These are phyloP conservation scores for Phialophora chinensis DNA, from an alignment of 2,329 filamentous ascomycete species.

Conservation along the genomic window DNA sequence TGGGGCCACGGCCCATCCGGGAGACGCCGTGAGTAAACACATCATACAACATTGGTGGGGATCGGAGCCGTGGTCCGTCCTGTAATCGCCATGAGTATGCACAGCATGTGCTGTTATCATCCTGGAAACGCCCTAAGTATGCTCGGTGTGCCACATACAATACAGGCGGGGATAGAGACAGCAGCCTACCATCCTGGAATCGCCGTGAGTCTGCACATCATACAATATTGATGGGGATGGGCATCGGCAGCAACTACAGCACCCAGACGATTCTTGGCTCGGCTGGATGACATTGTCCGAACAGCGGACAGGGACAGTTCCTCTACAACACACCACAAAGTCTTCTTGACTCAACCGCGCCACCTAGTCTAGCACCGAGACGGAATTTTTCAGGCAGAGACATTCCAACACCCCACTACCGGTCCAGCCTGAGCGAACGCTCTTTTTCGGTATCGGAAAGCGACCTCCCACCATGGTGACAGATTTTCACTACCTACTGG, in stretches of 20 bases:
- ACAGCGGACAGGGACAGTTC: not conserved
- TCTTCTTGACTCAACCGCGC: not conserved
- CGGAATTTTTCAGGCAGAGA: too few species aligned
- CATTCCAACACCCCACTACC: not conserved
- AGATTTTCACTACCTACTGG: not conserved
- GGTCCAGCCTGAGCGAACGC: not conserved
- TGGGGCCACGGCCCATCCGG: not conserved
- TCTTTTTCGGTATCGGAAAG: not conserved
- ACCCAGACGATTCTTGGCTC: not conserved
- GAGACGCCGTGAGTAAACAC: not conserved
- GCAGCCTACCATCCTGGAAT: not conserved
- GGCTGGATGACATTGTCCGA: not conserved
- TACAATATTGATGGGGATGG: not conserved
- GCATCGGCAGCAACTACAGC: not conserved
- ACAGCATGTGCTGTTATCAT: not conserved
- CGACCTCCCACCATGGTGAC: not conserved
- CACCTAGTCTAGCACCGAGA: too few species aligned
- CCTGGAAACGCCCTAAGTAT: not conserved
- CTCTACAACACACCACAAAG: not conserved
- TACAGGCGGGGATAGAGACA: not conserved
- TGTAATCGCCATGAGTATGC: constrained; percentile 4
- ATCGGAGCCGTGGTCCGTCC: not conserved
- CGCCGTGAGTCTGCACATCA: not conserved
- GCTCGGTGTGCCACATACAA: not conserved
- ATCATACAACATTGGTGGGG: not conserved